These are phyloP conservation scores for Paraleonurus japonicus DNA, from an alignment of 257 asterid species.

Conservation along the genomic window DNA sequence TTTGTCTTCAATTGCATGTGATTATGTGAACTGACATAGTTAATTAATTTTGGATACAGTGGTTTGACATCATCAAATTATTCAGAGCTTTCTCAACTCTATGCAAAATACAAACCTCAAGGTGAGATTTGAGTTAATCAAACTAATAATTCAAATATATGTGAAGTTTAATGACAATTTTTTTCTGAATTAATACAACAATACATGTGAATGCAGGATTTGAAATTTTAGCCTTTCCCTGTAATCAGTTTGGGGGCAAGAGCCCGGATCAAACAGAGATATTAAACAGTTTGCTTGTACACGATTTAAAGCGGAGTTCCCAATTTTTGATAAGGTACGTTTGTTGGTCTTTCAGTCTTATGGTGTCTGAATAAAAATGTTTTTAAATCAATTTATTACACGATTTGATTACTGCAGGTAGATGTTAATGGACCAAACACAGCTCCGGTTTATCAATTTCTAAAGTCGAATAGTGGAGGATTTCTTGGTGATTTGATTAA, in stretches of 20 bases:
- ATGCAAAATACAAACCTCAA: constrained; percentile 83
- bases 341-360: not conserved
- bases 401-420: constrained; percentile 49
- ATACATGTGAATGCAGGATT: constrained; percentile 54
- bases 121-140: constrained; percentile 45
- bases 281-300: constrained; percentile 90
- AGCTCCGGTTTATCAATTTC: constrained; percentile 85
- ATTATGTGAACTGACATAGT: constrained; percentile 29
- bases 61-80: constrained; percentile 92
- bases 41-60: constrained; percentile 46
- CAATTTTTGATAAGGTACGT: constrained; percentile 84
- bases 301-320: constrained; percentile 85
- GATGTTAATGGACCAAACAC: constrained; percentile 94
- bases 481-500: constrained; percentile 78
- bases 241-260: constrained; percentile 97
- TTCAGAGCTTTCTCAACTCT: constrained; percentile 71
- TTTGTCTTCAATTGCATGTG: not conserved
- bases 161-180: not conserved
- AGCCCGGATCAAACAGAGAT: constrained; percentile 85
- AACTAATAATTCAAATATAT: not conserved
- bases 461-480: constrained; percentile 85
- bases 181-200: not conserved
- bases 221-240: constrained; percentile 91
- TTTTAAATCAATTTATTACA: constrained; percentile 16
- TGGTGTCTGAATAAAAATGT: not conserved